These are phyloP conservation scores for Pleurotus tuber-regium DNA, from an alignment of 768 basidiomycete genomes.

Conservation along the genomic window DNA sequence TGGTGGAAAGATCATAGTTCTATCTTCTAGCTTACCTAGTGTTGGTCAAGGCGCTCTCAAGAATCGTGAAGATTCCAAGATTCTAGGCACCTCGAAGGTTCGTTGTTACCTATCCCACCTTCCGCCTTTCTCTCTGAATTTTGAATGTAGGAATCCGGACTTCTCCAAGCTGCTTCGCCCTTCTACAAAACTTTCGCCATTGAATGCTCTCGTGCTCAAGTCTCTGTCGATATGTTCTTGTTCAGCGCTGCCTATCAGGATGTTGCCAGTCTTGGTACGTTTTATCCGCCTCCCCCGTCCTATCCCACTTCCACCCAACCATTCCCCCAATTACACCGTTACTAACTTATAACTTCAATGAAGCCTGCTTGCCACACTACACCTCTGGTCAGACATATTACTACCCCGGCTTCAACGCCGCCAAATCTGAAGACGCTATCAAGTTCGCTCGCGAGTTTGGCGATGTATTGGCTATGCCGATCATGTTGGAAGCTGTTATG, in stretches of 20 bases:
- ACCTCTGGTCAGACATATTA: slow-evolving; percentile 98
- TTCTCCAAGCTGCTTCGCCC: slow-evolving; percentile 89
- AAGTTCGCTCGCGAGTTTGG: slow-evolving; percentile 99
- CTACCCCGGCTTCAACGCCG: slow-evolving; percentile 97
- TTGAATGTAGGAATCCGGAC: slow-evolving; percentile 69
- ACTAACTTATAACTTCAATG: not conserved
- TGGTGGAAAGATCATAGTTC: slow-evolving; percentile 90
- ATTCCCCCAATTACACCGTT: no score
- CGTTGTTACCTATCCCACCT: not conserved
- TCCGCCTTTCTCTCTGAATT: not conserved
- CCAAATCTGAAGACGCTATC: slow-evolving; percentile 90
- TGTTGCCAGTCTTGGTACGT: slow-evolving; percentile 84
- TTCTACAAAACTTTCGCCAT: slow-evolving; percentile 99
- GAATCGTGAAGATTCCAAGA: slow-evolving; percentile 94
- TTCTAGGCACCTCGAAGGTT: slow-evolving; percentile 92
- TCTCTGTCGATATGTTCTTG: slow-evolving; percentile 99
- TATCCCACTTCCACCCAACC: no score
- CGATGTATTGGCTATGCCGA: slow-evolving; percentile 86
- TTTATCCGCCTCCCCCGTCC: not conserved
- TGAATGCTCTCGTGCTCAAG: slow-evolving; percentile 95
- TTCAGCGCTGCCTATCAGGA: slow-evolving; percentile 94
- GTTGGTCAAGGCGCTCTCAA: slow-evolving; percentile 90
- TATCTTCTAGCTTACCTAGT: slow-evolving; percentile 85
- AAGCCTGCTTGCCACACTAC: slow-evolving; percentile 92
- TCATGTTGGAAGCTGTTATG: slow-evolving; percentile 96